Evolutionary conservation across 176 grass and related monocot species (phyloP), one percentile per base, ranked within the genome.

Genomic region (Musa itinerans): DNA sequence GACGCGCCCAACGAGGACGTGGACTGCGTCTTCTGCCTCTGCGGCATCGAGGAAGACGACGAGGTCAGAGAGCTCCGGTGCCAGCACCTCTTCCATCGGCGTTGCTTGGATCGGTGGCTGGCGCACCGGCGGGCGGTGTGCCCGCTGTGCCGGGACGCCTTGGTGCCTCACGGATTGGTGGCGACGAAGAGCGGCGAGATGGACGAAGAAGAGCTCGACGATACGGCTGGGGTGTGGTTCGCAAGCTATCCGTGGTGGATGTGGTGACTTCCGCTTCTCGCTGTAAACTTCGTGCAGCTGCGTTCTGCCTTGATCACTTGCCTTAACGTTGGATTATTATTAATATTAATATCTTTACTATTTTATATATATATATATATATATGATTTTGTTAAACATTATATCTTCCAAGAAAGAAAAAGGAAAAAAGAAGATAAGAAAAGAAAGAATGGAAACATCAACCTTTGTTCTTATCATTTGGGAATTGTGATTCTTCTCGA

Each of bases 1-100:
- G 51, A 2, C 8, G 52, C 0, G 0, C 54, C 50, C 27, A 19
- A 8, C 3, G 52, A 26, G 9, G 49, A 21, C 14, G 81, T 49
- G 65, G 78, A 80, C 69, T 93, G 87, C 77, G 82, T 79, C 69
- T 59, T 93, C 26, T 87, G 87, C 85, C 69, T 93, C 57, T 87
- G 73, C 65, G 82, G 69, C 76, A 76, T 93, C 50, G 73, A 67
- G 54, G 90, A 93, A 22, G 87, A 87, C 15, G 83, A 87, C 59
- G 90, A 93, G 85, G 65, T 90, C 43, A 73, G 85, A 76, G 87
- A 83, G 77, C 75, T 93, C 70, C 24, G 50, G 77, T 93, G 90
- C 58, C 55, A 70, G 21, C 90, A 90, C 79, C 68, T 87, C 13
- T 93, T 93, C 74, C 90, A 93, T 73, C 25, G 87, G 0, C 20